Evolutionary conservation across 2,329 filamentous ascomycete species (phyloP).

Genomic region (Bipolaris oryzae): DNA sequence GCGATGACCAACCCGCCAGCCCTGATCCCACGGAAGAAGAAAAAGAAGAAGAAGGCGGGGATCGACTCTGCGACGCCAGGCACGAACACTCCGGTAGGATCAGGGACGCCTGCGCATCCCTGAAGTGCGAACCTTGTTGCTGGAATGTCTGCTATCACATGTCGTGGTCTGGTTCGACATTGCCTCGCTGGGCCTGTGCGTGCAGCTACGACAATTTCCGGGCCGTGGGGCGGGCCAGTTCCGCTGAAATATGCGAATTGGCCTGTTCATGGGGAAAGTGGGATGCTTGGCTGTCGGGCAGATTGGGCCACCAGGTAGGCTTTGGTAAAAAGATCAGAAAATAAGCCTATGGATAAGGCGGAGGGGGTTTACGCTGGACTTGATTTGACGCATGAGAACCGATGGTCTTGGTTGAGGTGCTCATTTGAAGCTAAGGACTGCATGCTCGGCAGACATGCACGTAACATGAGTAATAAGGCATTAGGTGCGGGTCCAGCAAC

Average conservation of each 20-base stretch:
- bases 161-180: neutral
- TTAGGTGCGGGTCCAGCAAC: constrained; percentile 2
- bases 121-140: constrained; percentile 20
- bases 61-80: constrained; percentile 45
- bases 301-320: constrained; percentile 1
- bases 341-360: neutral
- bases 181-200: constrained; percentile 6
- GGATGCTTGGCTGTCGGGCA: constrained; percentile 5
- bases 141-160: neutral
- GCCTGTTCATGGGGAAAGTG: constrained; percentile 2
- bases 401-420: neutral
- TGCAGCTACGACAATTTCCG: constrained; percentile 12
- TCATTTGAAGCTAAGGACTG: neutral
- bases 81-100: constrained; percentile 40
- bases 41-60: constrained; percentile 47
- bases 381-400: neutral
- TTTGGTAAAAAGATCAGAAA: neutral
- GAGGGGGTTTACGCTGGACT: neutral
- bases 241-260: constrained; percentile 6
- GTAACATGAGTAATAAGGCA: neutral
- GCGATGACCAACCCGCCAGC: constrained; percentile 43
- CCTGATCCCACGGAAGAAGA: constrained; percentile 47
- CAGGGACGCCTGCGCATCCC: constrained; percentile 42
- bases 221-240: constrained; percentile 6
- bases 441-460: neutral